These are phyloP conservation scores for Solanum etuberosum DNA, from an alignment of 257 asterid genomes.

Conservation along the genomic window DNA sequence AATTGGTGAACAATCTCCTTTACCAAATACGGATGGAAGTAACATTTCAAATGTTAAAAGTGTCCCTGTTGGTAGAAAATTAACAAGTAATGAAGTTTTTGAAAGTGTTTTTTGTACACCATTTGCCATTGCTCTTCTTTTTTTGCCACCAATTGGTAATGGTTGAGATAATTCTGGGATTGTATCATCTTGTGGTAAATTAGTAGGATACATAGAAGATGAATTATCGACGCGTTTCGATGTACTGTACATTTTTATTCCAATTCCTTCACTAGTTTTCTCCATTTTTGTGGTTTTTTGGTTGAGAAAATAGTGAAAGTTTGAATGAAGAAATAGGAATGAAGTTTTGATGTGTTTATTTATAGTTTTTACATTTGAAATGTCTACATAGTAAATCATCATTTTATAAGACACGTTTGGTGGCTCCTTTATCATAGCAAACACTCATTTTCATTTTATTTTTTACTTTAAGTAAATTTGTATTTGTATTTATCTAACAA, in stretches of 20 bases:
- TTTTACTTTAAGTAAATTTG: too few relatives aligned
- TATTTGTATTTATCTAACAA: too few relatives aligned
- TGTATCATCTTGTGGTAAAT: neutral
- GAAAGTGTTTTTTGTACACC: slow-evolving; percentile 89
- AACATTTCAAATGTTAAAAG: slow-evolving; percentile 90
- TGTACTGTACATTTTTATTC: slow-evolving; percentile 56
- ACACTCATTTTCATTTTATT: neutral
- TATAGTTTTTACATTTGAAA: too few relatives aligned
- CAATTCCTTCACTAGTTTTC: slow-evolving; percentile 25
- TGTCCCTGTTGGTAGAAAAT: slow-evolving; percentile 90
- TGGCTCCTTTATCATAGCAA: too few relatives aligned
- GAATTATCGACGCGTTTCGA: slow-evolving; percentile 23
- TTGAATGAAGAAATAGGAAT: neutral
- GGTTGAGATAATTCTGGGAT: slow-evolving; percentile 7
- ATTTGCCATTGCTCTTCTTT: slow-evolving; percentile 44
- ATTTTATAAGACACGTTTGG: too few relatives aligned
- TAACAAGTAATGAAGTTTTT: slow-evolving; percentile 67
- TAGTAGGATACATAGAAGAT: slow-evolving; percentile 14
- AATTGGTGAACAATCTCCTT: slow-evolving; percentile 55
- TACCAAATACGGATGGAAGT: slow-evolving; percentile 63
- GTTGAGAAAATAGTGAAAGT: neutral
- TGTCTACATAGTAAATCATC: too few relatives aligned
- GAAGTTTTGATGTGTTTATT: neutral
- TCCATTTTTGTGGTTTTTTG: slow-evolving; percentile 23
- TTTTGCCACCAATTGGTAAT: slow-evolving; percentile 19